Evolutionary conservation across 768 basidiomycete species (phyloP), one percentile per base, ranked within the genome.

Genomic region (Xanthoconium stramineum): DNA sequence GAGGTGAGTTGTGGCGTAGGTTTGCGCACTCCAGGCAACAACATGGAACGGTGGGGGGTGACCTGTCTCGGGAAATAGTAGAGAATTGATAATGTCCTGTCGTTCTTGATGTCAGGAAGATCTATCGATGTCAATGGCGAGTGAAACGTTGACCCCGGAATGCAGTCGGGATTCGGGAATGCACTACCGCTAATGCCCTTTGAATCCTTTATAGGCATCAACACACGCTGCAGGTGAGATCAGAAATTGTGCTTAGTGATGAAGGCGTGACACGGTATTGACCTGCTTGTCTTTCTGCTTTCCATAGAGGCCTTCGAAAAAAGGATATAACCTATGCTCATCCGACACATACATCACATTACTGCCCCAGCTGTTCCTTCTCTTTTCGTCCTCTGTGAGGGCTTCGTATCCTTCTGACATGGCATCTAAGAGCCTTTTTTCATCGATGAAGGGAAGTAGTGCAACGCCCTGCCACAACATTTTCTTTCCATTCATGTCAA

Each of bases 381-480:
- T 76, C n/a, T 80, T 74, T 73, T 99, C 95, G 11, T 89, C 91
- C 55, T 91, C 88, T 0, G 81, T 82, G 44, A 99, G 78, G 46
- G 83, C 61, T 49, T 78, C 73, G 68, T 88, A 88, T 59, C 76
- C 79, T 13, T 77, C 69, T 9, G 78, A 81, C 88, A 99, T 93
- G 5, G 94, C 92, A 35, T 83, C 86, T 51, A 98, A 75, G 28
- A 99, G 74, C 33, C 94, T 83, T 53, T 80, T 80, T 69, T 86
- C 80, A 67, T 98, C 91, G 59, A 99, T 98, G 77, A 98, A 99
- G 0, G 97, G 95, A 20, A 99, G 77, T 10, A 99, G 77, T 0
- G 97, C 95, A 53, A 99, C 94, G 52, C 97, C 97, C 72, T 99
- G 96, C 97, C 97, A 99, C 8, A 91, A 80, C 95, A 98, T 98